Base-by-base conservation (phyloP, 2,329 filamentous ascomycete species). In the Penicillium sp. region DNA sequence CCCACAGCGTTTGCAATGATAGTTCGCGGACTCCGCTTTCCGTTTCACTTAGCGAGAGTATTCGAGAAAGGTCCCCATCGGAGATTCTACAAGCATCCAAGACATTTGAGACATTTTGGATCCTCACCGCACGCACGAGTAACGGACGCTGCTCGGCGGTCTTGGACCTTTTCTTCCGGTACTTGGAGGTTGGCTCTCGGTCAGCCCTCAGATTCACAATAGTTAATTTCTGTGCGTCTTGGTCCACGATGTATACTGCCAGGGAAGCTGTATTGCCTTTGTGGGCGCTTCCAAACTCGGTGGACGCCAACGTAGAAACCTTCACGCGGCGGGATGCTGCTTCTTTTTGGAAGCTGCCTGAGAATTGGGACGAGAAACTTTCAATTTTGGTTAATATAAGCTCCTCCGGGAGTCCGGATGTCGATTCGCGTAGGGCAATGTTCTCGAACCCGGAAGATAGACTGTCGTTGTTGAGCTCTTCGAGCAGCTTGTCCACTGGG, bases 1-100 rank as follows among this genome's bases (percentile, higher is more conserved):
- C 86, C 89, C 89, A 92, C 0, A 88, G 89, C 6, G 88, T 88
- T 71, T 92, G 89, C 10, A 90, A 76, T 61, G 86, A 89, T 16
- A 93, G 73, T 66, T 89, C 85, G 45, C 84, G 82, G 31, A 82
- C 81, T 1, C 87, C 87, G 61, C 85, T 78, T 49, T 81, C 80
- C 24, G 85, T 83, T 63, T 87, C 83, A 3, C 86, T 88, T 14
- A 93, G 75, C 26, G 89, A 85, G 3, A 92, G 75, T 50, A 92
- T 87, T 61, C 86, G 85, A 32, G 86, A 85, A 52, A 88, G 78
- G 26, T 81, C 78, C 2, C 86, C 86, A 69, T 92, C 89, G 5
- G 81, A 78, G 42, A 92, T 72, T 64, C 85, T 89, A 72, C 87
- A 90, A 7, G 87, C 89, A 73, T 92, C 89, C 26, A 86, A 81